Conservation (phyloP, 1,139 yeast genomes). For the Hansenula lynferdii region DNA sequence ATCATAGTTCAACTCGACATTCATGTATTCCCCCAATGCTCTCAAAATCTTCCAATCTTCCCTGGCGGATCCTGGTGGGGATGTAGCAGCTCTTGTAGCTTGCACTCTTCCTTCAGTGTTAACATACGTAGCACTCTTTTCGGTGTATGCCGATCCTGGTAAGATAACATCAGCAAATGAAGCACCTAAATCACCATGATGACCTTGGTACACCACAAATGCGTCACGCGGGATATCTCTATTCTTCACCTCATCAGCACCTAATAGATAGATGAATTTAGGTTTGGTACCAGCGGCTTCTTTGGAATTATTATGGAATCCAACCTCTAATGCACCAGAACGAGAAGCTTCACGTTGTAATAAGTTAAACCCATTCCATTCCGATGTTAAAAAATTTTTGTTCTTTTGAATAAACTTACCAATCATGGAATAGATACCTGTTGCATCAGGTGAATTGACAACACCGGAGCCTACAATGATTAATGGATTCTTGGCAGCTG, state of each 20-base stretch:
- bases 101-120: constrained; percentile 92
- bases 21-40: constrained; percentile 77
- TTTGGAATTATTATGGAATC: constrained; percentile 55
- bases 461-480: constrained; percentile 83
- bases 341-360: constrained; percentile 87
- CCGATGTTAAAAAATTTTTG: constrained; percentile 57
- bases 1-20: constrained; percentile 71
- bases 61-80: constrained; percentile 89
- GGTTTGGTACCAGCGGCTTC: constrained; percentile 46
- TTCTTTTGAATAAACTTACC: constrained; percentile 58
- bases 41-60: constrained; percentile 91
- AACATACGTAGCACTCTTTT: constrained; percentile 82
- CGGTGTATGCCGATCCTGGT: constrained; percentile 90
- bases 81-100: constrained; percentile 80
- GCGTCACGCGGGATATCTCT: constrained; percentile 78
- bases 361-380: constrained; percentile 81
- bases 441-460: constrained; percentile 62
- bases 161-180: constrained; percentile 83
- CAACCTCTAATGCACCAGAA: constrained; percentile 82
- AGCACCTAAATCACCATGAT: constrained; percentile 90
- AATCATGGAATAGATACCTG: constrained; percentile 55
- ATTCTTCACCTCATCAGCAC: constrained; percentile 77
- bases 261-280: constrained; percentile 74
- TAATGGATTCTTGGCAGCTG: constrained; percentile 67
- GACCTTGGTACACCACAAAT: constrained; percentile 88